Evolutionary conservation across 345 rosid genomes (phyloP), one percentile per base, ranked within the genome.

Genomic region (Eucalyptus lansdowneana): DNA sequence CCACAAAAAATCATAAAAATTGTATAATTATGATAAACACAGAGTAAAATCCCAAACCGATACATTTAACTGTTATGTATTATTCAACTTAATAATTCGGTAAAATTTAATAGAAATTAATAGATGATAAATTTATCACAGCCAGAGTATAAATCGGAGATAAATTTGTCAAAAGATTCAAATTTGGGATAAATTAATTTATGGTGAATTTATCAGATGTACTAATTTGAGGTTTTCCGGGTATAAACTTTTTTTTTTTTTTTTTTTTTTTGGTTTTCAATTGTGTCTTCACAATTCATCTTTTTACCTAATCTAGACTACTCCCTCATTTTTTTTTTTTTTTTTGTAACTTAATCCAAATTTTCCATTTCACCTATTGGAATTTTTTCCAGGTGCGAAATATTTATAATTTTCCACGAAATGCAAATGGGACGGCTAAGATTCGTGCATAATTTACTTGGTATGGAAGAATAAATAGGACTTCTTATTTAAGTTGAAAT

Each of bases 61-160:
- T 16, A 16, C 1, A 7, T 16, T n/a, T n/a, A n/a, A n/a, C n/a
- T n/a, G n/a, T 51, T 7, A 16, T 7, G 9, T 17, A 4, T 51
- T 1, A 51, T 51, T 51, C 2, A 51, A 51, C 4, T 51, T 17
- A 51, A 51, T 51, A 51, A 51, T 17, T 51, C 17, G 2, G n/a
- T 50, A 16, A 51, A 51, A 51, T 51, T 51, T 51, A 51, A 51
- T 17, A 3, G 0, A 51, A 51, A 17, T 7, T 51, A 51, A 51
- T 0, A 3, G 1, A 50, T 0, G 1, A 17, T 7, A 51, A 17
- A 17, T 16, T 51, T 51, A 0, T 51, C 0, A 7, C 0, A 7
- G n/a, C n/a, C n/a, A 51, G 1, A 6, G 2, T 51, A 51, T 0
- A 16, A 16, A 6, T 50, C 14, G 14, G 7, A 6, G 1, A 0